Base-by-base conservation (phyloP, 179 eudicot species). In the Spergularia azorica region DNA sequence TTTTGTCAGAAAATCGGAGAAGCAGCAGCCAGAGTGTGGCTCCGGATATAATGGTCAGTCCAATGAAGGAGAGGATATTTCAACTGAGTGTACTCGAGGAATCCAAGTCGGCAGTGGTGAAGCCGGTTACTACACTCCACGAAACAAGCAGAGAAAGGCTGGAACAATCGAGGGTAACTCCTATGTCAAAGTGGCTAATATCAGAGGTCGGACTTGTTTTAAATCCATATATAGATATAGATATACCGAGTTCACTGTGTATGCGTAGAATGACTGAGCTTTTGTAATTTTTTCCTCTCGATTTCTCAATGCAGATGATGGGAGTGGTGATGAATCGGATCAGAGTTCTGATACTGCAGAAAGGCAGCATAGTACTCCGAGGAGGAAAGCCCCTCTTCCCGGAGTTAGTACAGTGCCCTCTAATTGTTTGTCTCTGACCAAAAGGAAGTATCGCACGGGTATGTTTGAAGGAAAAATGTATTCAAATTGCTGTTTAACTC, bases 1-100 rank as follows among this genome's bases (percentile, higher is more conserved):
- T 65, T 88, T 84, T 74, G 79, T 86, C 21, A 84, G 71, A 63
- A 88, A 83, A 74, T 69, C 74, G 73, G 58, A 63, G n/a, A 60
- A 60, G 13, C 61, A n/a, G n/a, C n/a, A 72, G 8, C 46, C 46
- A 17, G 12, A 14, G 14, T 32, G 32, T 79, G 84, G 41, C 41
- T 38, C 39, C 3, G 5, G 55, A 14, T 9, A 41, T 32, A 36
- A 41, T 52, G 39, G 56, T 46, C 74, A 39, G 21, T 26, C n/a
- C 41, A 56, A 50, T 55, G 39, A 56, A 56, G 32, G 18, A 46
- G 38, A 55, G 21, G 67, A 72, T 32, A 71, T n/a, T 36, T 51
- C 48, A 13, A 66, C 46, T 46, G 71, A 58, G 54, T 11, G 41
- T 26, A 71, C 71, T 15, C 67, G 46, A 39, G 67, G 36, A 58